Conservation (phyloP, 441 rosid genomes). For the Sinapis alba region DNA sequence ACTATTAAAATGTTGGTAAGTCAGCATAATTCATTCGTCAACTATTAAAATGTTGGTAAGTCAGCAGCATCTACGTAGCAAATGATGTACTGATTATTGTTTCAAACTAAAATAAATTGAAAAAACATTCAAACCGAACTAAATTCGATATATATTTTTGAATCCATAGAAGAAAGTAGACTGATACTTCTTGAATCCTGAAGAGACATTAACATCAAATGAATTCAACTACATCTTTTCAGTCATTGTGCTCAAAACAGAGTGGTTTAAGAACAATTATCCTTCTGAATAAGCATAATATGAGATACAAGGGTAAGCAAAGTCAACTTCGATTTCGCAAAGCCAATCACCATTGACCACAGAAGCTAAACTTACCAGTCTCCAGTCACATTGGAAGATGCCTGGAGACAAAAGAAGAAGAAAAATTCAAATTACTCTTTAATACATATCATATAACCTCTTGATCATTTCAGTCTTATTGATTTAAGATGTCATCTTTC, state of each 20-base stretch:
- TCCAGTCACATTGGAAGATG: slow-evolving; percentile 11
- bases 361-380: slow-evolving; percentile 20
- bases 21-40: too few relatives aligned
- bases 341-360: slow-evolving; percentile 14
- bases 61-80: too few relatives aligned
- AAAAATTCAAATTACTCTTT: background rate
- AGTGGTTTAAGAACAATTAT: slow-evolving; percentile 7
- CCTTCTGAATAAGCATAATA: slow-evolving; percentile 16
- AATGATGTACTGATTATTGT: too few relatives aligned
- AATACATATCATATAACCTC: background rate
- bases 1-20: too few relatives aligned
- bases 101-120: too few relatives aligned
- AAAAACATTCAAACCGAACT: too few relatives aligned
- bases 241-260: slow-evolving; percentile 14
- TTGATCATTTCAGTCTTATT: background rate
- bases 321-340: slow-evolving; percentile 7
- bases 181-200: background rate
- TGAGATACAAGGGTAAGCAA: slow-evolving; percentile 20
- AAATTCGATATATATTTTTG: too few relatives aligned
- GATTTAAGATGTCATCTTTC: background rate
- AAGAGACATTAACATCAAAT: background rate
- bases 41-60: too few relatives aligned
- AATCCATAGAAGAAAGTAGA: background rate
- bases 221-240: slow-evolving; percentile 2
- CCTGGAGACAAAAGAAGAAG: slow-evolving; percentile 23